Conservation (phyloP, 805 yeast species). For the Saturnispora bothae region DNA sequence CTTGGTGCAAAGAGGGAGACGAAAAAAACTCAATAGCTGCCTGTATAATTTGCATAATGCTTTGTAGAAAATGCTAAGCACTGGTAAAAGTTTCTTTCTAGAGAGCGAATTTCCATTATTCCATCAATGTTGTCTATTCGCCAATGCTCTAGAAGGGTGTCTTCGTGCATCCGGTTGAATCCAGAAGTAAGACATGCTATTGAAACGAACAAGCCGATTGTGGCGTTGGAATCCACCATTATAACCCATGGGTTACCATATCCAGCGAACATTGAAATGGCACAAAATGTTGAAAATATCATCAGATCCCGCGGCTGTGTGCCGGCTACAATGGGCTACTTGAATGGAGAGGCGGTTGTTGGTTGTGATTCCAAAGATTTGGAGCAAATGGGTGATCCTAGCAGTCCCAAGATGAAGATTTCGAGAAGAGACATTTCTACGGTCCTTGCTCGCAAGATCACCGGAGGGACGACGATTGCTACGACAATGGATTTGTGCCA, state of each 20-base stretch:
- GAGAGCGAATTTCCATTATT: too few relatives aligned
- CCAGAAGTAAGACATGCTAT: slow-evolving; percentile 57
- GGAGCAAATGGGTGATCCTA: slow-evolving; percentile 35
- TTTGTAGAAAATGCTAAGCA: too few relatives aligned
- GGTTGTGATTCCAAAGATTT: slow-evolving; percentile 47
- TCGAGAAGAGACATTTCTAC: slow-evolving; percentile 73
- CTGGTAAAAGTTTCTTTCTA: too few relatives aligned
- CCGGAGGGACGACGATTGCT: slow-evolving; percentile 88
- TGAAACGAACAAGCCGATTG: slow-evolving; percentile 49
- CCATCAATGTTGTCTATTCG: slow-evolving; percentile 4
- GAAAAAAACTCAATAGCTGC: too few relatives aligned
- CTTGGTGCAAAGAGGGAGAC: too few relatives aligned
- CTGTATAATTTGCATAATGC: too few relatives aligned
- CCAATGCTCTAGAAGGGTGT: neutral
- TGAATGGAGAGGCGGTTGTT: slow-evolving; percentile 60
- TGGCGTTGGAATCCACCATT: slow-evolving; percentile 79
- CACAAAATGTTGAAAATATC: slow-evolving; percentile 49
- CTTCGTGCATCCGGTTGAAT: slow-evolving; percentile 11
- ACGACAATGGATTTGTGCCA: slow-evolving; percentile 77
- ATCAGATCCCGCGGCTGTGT: slow-evolving; percentile 55
- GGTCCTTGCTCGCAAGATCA: slow-evolving; percentile 49
- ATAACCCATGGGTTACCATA: slow-evolving; percentile 84
- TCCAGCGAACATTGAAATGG: slow-evolving; percentile 70
- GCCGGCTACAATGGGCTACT: slow-evolving; percentile 80
- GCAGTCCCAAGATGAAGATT: slow-evolving; percentile 40